Conservation (phyloP, 257 asterid species). For the Henckelia pumila region DNA sequence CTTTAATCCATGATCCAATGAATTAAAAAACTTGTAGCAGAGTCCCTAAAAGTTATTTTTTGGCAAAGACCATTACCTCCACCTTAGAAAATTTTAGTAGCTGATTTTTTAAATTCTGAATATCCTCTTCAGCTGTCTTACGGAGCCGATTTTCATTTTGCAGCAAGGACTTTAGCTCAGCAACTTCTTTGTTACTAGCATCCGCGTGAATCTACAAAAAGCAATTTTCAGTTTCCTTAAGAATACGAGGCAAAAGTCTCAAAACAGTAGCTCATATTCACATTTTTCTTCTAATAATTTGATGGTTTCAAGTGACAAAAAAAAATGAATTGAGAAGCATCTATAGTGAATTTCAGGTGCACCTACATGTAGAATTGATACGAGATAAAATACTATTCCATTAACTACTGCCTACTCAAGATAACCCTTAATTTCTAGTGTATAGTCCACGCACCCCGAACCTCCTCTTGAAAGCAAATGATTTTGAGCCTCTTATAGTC, state of each 20-base stretch:
- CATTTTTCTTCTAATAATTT: slow-evolving; percentile 18
- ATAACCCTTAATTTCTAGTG: neutral
- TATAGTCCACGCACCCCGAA: neutral
- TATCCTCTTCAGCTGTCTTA: slow-evolving; percentile 90
- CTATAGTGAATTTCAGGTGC: slow-evolving; percentile 9
- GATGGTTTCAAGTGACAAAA: neutral
- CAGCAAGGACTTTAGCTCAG: slow-evolving; percentile 65
- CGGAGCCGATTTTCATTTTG: slow-evolving; percentile 65
- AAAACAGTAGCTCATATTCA: neutral
- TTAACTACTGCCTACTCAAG: neutral
- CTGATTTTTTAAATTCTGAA: slow-evolving; percentile 52
- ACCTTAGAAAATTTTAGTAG: slow-evolving; percentile 45
- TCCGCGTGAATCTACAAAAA: slow-evolving; percentile 42
- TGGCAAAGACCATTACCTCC: slow-evolving; percentile 45
- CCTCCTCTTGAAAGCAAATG: neutral
- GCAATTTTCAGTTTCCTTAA: slow-evolving; percentile 27
- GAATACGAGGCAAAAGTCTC: slow-evolving; percentile 5
- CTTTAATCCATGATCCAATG: neutral
- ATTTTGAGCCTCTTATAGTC: neutral
- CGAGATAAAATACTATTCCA: neutral
- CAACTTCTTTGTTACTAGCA: slow-evolving; percentile 50
- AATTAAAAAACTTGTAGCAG: slow-evolving; percentile 11
- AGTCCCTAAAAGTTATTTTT: slow-evolving; percentile 19
- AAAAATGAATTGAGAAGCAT: slow-evolving; percentile 6
- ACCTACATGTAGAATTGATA: neutral